These are phyloP conservation scores for Globisporangium uncinulatum DNA, from an alignment of 352 stramenopile species.

Conservation along the genomic window DNA sequence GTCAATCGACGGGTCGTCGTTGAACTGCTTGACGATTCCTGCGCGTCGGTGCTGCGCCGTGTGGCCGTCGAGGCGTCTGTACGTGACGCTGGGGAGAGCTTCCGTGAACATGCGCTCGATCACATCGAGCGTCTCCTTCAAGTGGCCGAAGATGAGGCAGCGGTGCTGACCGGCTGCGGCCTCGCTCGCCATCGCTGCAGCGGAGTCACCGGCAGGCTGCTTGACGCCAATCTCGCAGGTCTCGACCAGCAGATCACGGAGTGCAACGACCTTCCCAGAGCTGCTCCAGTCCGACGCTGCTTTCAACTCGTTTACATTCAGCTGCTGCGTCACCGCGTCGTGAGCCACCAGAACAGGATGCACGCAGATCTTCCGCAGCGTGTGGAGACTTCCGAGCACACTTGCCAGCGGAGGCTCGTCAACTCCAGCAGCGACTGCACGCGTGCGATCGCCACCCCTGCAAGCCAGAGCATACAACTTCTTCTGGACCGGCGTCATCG, in stretches of 20 bases:
- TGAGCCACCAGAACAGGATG: slow-evolving; percentile 87
- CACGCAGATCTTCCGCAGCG: slow-evolving; percentile 93
- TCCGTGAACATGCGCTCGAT: slow-evolving; percentile 87
- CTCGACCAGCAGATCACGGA: slow-evolving; percentile 70
- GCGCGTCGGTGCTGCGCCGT: slow-evolving; percentile 69
- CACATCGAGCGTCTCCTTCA: slow-evolving; percentile 91
- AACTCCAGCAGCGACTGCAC: too few relatives aligned
- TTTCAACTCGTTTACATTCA: slow-evolving; percentile 25
- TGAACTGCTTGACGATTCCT: slow-evolving; percentile 89
- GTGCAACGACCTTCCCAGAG: slow-evolving; percentile 90
- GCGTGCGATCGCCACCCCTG: not conserved
- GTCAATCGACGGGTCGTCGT: slow-evolving; percentile 87
- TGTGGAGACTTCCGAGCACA: slow-evolving; percentile 56
- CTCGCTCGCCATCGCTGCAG: slow-evolving; percentile 1
- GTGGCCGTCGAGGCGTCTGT: slow-evolving; percentile 91
- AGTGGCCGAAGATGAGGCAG: slow-evolving; percentile 96
- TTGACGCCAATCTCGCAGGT: slow-evolving; percentile 39
- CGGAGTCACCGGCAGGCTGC: slow-evolving; percentile 6
- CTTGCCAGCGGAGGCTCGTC: not conserved
- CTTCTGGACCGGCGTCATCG: slow-evolving; percentile 85
- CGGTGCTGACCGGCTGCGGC: slow-evolving; percentile 58
- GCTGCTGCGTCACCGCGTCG: slow-evolving; percentile 11
- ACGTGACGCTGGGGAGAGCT: slow-evolving; percentile 61
- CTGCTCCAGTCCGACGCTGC: slow-evolving; percentile 45
- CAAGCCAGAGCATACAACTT: slow-evolving; percentile 65